phyloP scores from a whole-genome alignment of 345 rosid genomes.

The Eucalyptus brandiana region DNA sequence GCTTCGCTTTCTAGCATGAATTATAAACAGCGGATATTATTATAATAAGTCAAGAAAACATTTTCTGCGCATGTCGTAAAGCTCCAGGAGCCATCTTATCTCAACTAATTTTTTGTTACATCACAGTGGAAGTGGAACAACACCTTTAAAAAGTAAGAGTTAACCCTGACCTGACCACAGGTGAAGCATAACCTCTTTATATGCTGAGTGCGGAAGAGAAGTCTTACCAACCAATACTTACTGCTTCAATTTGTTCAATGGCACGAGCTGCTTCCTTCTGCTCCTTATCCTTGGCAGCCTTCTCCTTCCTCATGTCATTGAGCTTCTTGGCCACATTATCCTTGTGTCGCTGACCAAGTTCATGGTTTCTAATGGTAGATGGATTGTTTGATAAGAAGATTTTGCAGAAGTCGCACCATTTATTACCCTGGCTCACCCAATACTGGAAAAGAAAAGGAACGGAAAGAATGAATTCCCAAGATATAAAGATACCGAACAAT shows the following conservation, averaged over 20 bases:
- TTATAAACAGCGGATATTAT: background rate
- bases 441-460: slow-evolving; percentile 20
- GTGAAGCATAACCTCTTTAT: background rate
- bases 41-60: background rate
- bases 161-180: background rate
- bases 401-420: slow-evolving; percentile 98
- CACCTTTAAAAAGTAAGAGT: background rate
- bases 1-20: slow-evolving; percentile 78
- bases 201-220: background rate
- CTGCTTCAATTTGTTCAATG: slow-evolving; percentile 87
- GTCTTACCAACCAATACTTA: slow-evolving; percentile 11
- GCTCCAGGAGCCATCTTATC: background rate
- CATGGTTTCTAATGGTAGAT: slow-evolving; percentile 86
- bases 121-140: background rate
- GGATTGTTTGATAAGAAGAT: slow-evolving; percentile 70
- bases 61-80: background rate
- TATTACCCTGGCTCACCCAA: slow-evolving; percentile 97
- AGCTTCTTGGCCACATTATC: slow-evolving; percentile 71
- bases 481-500: background rate
- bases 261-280: slow-evolving; percentile 60
- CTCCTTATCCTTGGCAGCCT: slow-evolving; percentile 71
- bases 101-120: background rate
- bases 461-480: background rate
- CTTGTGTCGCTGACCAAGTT: slow-evolving; percentile 75
- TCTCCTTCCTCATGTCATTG: slow-evolving; percentile 64